Percentiles rank a stretch among this genome's conserved stretches.
Evolutionary conservation across 2,329 filamentous ascomycete species (phyloP).

Genomic region (Paecilomyces sp.): DNA sequence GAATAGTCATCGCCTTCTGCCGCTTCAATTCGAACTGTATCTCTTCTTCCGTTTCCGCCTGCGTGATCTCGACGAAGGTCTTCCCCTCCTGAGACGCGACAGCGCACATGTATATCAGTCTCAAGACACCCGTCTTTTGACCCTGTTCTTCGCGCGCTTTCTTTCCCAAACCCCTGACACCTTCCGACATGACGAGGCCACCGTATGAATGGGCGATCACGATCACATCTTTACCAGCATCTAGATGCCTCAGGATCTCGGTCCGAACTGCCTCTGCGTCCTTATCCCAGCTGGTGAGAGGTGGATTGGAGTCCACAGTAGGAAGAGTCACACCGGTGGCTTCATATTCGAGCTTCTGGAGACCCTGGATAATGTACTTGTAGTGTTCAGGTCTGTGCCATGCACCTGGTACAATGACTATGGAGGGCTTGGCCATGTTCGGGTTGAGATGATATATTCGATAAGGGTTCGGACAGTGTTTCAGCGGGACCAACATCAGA

Average conservation of each 20-base stretch:
- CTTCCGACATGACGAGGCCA: conserved; percentile 22
- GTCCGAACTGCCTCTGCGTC: conserved; percentile 16
- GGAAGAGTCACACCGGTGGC: conserved; percentile 15
- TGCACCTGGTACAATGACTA: conserved; percentile 23
- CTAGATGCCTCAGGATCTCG: conserved; percentile 6
- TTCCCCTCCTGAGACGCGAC: conserved; percentile 1
- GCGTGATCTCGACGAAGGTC: background rate
- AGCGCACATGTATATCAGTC: conserved; percentile 19
- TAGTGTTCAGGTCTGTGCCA: conserved; percentile 20
- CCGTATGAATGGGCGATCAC: conserved; percentile 26
- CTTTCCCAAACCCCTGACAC: conserved; percentile 21
- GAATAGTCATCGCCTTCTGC: background rate
- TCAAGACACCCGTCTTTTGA: conserved; percentile 9
- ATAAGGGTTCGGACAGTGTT: background rate
- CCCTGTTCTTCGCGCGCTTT: conserved; percentile 12
- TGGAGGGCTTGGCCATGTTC: conserved; percentile 5
- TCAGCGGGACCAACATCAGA: background rate
- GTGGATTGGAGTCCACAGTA: conserved; percentile 17
- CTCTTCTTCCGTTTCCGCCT: background rate
- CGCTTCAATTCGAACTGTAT: background rate
- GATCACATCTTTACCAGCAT: conserved; percentile 21
- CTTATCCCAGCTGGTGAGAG: conserved; percentile 16
- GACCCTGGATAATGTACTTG: conserved; percentile 6
- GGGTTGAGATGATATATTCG: too few species aligned
- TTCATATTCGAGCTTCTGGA: conserved; percentile 13